These are phyloP conservation scores for Botrytis elliptica DNA, from an alignment of 2,329 filamentous ascomycete species.

Conservation along the genomic window DNA sequence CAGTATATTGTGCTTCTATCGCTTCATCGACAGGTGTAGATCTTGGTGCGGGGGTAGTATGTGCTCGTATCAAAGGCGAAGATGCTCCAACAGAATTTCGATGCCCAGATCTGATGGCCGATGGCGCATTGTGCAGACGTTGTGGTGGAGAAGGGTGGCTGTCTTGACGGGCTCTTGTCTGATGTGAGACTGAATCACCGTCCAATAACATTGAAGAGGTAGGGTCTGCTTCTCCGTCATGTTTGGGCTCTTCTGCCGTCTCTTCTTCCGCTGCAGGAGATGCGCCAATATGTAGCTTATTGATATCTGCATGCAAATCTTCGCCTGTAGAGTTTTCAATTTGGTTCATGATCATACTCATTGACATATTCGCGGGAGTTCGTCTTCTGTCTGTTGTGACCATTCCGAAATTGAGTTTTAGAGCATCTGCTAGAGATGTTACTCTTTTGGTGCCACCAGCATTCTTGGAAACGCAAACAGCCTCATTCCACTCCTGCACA, in stretches of 20 bases:
- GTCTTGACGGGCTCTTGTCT: constrained; percentile 31
- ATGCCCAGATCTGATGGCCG: constrained; percentile 29
- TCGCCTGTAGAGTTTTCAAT: constrained; percentile 59
- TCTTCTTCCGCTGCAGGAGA: constrained; percentile 22
- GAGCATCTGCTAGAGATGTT: constrained; percentile 88
- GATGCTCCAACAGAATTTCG: constrained; percentile 23
- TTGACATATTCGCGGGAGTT: constrained; percentile 62
- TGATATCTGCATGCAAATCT: constrained; percentile 42
- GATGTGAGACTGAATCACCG: constrained; percentile 26
- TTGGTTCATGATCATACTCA: constrained; percentile 73
- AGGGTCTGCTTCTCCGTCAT: constrained; percentile 2
- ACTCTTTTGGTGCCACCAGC: constrained; percentile 96
- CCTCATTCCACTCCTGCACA: constrained; percentile 82
- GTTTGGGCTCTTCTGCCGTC: constrained; percentile 18
- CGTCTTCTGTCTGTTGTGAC: constrained; percentile 81
- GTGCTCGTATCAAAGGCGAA: constrained; percentile 31
- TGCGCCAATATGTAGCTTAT: constrained; percentile 33
- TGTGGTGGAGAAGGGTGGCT: constrained; percentile 32
- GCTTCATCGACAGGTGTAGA: constrained; percentile 34
- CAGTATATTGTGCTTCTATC: constrained; percentile 43
- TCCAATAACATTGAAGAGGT: constrained; percentile 22
- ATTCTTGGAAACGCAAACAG: constrained; percentile 97
- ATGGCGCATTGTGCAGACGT: constrained; percentile 28
- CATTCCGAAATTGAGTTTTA: constrained; percentile 97
- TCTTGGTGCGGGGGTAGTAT: constrained; percentile 26